Conservation (phyloP, 208 protist species). For the Leishmania martiniquensis region DNA sequence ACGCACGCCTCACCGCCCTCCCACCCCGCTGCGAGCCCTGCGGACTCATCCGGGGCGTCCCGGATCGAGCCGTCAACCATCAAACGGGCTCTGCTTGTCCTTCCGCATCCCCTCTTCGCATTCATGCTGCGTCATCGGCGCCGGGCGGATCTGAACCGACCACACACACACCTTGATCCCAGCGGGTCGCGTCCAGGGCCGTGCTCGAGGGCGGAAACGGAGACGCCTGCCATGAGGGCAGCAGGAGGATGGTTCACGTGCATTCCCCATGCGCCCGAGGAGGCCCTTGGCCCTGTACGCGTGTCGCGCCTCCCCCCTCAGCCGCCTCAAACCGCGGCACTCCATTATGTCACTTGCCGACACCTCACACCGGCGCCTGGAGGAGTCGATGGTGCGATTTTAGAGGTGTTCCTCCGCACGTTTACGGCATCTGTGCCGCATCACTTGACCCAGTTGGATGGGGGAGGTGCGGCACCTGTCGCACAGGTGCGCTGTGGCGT, state of each 20-base stretch:
- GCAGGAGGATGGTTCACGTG: background rate
- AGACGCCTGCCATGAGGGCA: background rate
- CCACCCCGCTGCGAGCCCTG: no score
- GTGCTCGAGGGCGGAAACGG: background rate
- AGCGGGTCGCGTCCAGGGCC: background rate
- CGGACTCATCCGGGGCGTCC: no score
- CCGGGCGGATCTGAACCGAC: slow-evolving; percentile 1
- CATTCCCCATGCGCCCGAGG: background rate
- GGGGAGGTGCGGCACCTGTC: background rate
- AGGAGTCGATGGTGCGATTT: background rate
- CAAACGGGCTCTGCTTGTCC: background rate
- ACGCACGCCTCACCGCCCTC: no score
- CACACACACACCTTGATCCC: background rate
- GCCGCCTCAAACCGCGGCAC: background rate
- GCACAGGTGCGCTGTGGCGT: background rate
- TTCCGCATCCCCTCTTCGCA: background rate
- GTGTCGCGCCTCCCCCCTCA: background rate
- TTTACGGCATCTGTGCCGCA: background rate
- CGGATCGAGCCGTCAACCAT: background rate
- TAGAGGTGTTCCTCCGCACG: background rate
- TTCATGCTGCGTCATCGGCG: background rate
- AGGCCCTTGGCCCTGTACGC: background rate
- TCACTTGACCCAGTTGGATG: background rate
- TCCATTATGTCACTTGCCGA: background rate
- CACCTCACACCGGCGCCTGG: background rate